Base-by-base conservation (phyloP, 2,329 filamentous ascomycete species). In the Epichloe coenophiala region DNA sequence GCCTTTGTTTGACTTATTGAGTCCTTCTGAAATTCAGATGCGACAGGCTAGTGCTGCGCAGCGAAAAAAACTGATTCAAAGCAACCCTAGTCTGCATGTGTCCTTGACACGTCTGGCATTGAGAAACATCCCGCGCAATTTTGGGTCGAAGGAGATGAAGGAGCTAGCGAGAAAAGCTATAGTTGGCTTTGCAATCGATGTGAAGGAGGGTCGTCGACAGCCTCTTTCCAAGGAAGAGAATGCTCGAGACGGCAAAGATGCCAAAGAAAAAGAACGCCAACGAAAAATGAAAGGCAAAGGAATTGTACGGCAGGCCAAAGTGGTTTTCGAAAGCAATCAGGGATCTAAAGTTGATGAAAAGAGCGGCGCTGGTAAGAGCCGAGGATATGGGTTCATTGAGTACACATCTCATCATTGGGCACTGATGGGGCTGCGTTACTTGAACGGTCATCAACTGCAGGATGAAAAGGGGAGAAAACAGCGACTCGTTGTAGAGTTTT, bases 361-460 rank as follows among this genome's bases (percentile, higher is more conserved):
- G 42, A 81, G 74, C 47, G 88, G 86, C 7, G 88, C 82, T 6
- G 90, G 90, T 45, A 80, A 86, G 63, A 93, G 86, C 64, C 80
- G 91, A 64, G 93, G 93, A 5, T 98, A 98, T 65, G 93, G 94
- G 12, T 98, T 98, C 71, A 86, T 98, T 58, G 93, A 98, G 70
- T 98, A 96, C 68, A 86, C 83, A 56, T 93, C 87, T 33, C 93
- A 98, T 63, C 84, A 93, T 47, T 91, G 85, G 74, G 93, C 93
- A 13, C 75, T 98, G 39, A 97, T 97, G 88, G 93, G 88, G 23
- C 73, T 98, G 55, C 78, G 93, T 45, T 97, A 88, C 82, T 75
- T 98, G 51, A 98, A 98, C 64, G 90, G 91, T 1, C 83, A 78
- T 53, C 70, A 78, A 35, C 59, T 81, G 17, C 72, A 76, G 60